A percentile compares a stretch with the other conserved stretches of the same genome.
These are phyloP conservation scores for Clonostachys byssicola DNA, from an alignment of 2,329 filamentous ascomycete genomes.

Conservation along the genomic window DNA sequence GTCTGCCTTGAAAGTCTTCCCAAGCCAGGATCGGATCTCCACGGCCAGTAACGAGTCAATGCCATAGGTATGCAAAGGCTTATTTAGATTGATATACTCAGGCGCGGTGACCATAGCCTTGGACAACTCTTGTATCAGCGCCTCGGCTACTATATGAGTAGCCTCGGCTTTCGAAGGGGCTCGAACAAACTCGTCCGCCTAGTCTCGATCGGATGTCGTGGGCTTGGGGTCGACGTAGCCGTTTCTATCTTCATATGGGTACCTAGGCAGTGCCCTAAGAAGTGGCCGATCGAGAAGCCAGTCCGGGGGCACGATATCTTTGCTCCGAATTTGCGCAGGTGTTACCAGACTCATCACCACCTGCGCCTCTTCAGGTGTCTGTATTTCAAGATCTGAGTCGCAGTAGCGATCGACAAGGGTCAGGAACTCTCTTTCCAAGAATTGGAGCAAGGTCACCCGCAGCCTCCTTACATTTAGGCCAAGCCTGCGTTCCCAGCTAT, in stretches of 20 bases:
- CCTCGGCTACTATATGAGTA: not conserved
- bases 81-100: slow-evolving; percentile 33
- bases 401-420: not conserved
- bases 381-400: not conserved
- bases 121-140: not conserved
- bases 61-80: slow-evolving; percentile 37
- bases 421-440: not conserved
- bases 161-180: not conserved
- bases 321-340: not conserved
- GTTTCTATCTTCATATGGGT: too few relatives aligned
- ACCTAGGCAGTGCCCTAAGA: not conserved
- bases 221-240: not conserved
- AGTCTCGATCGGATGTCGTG: not conserved
- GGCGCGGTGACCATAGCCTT: slow-evolving; percentile 33
- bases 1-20: slow-evolving; percentile 34
- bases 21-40: slow-evolving; percentile 43
- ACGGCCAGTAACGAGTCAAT: slow-evolving; percentile 49
- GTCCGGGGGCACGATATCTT: not conserved
- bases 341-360: not conserved
- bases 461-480: not conserved
- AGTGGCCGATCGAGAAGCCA: not conserved
- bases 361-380: not conserved
- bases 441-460: not conserved
- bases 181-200: not conserved
- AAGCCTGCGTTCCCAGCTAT: slow-evolving; percentile 35